Conservation (phyloP, 345 rosid species). For the Pistacia integerrima region DNA sequence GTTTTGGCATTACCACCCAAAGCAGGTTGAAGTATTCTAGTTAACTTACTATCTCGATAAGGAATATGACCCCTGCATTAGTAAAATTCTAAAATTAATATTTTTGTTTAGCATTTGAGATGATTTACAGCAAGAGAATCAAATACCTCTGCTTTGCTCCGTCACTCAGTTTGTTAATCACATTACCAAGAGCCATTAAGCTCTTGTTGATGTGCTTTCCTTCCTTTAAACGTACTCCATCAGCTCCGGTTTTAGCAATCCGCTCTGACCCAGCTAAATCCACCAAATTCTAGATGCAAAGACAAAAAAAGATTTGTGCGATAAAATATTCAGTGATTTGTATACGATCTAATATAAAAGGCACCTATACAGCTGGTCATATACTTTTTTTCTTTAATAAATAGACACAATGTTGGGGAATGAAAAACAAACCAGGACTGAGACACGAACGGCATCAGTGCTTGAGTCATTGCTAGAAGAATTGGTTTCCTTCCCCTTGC, state of each 20-base stretch:
- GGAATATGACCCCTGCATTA: conserved; percentile 88
- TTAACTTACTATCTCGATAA: conserved; percentile 95
- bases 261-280: conserved; percentile 96
- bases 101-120: neutral
- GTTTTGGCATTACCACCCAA: conserved; percentile 98
- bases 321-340: neutral
- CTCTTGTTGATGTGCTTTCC: conserved; percentile 96
- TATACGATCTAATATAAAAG: conserved; percentile 5
- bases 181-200: conserved; percentile 95
- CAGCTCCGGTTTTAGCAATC: conserved; percentile 94
- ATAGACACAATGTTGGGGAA: neutral
- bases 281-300: conserved; percentile 66
- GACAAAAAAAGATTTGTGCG: conserved; percentile 1
- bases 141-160: conserved; percentile 75
- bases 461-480: conserved; percentile 39
- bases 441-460: conserved; percentile 78
- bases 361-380: neutral
- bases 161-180: conserved; percentile 89
- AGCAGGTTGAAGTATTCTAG: conserved; percentile 97
- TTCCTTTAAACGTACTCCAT: conserved; percentile 87
- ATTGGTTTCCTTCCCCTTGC: conserved; percentile 59
- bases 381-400: neutral
- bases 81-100: conserved; percentile 9
- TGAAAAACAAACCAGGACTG: conserved; percentile 68
- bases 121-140: conserved; percentile 7